A percentile compares a stretch with the other conserved stretches of the same genome.
phyloP scores from a whole-genome alignment of 176 grass and related monocot genomes.

The Thalia dealbata region DNA sequence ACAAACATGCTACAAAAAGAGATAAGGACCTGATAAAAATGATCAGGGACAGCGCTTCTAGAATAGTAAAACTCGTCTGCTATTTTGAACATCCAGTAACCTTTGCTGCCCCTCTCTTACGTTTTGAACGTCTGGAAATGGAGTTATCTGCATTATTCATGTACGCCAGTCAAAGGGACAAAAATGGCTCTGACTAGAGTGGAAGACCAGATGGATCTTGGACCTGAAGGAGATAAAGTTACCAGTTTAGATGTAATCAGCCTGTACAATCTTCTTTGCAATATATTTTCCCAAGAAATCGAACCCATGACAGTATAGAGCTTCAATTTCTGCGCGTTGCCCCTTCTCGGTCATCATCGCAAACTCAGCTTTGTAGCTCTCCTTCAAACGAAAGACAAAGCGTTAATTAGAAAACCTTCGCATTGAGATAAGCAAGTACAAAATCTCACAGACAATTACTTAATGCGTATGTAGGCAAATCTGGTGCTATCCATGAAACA shows the following conservation, averaged over 20 bases:
- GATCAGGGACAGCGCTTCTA: not conserved
- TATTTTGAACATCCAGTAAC: not conserved
- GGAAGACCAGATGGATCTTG: not conserved
- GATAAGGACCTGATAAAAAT: not conserved
- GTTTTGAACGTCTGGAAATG: not conserved
- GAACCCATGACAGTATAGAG: slow-evolving; percentile 75
- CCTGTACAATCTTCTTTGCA: slow-evolving; percentile 75
- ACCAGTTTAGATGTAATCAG: slow-evolving; percentile 59
- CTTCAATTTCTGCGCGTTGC: slow-evolving; percentile 70
- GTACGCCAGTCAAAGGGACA: not conserved
- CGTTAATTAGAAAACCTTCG: not conserved
- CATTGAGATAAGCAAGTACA: too few species aligned
- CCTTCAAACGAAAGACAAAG: slow-evolving; percentile 30
- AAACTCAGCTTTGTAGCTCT: slow-evolving; percentile 49
- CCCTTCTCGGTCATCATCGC: slow-evolving; percentile 56
- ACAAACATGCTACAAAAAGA: not conserved
- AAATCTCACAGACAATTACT: too few species aligned
- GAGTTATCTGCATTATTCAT: not conserved
- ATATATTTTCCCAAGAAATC: slow-evolving; percentile 81
- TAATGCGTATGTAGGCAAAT: too few species aligned
- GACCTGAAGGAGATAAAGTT: not conserved
- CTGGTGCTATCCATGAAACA: too few species aligned
- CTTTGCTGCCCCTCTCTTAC: not conserved
- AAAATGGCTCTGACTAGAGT: not conserved
- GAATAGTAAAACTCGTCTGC: not conserved